These are phyloP conservation scores for Hymenoscyphus repandus DNA, from an alignment of 2,329 filamentous ascomycete species.

Conservation along the genomic window DNA sequence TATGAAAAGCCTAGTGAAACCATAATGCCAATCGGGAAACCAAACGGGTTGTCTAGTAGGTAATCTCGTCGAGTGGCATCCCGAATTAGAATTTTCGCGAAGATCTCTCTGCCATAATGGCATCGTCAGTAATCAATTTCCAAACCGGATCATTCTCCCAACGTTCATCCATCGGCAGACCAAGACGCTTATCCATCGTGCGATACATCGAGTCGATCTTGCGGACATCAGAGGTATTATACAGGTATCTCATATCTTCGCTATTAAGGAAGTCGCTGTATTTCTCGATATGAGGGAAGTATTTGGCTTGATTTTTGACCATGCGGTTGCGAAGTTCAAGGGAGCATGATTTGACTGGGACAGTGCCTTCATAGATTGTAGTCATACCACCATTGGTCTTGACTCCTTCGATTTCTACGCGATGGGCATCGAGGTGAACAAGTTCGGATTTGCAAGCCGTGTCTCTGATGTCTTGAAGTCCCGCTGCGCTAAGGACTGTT, in stretches of 20 bases:
- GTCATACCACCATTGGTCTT: background rate
- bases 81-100: background rate
- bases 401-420: conserved; percentile 1
- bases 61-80: background rate
- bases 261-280: conserved; percentile 14
- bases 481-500: conserved; percentile 3
- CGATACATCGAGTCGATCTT: conserved; percentile 42
- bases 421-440: conserved; percentile 7
- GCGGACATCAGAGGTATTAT: conserved; percentile 37
- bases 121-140: conserved; percentile 15
- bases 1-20: too few species aligned
- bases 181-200: conserved; percentile 32
- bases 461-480: conserved; percentile 6
- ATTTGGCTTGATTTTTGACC: conserved; percentile 11
- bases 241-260: conserved; percentile 37
- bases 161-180: conserved; percentile 29
- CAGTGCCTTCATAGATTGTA: conserved; percentile 2
- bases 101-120: background rate
- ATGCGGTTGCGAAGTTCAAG: conserved; percentile 8
- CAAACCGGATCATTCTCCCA: conserved; percentile 38
- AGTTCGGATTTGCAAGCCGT: conserved; percentile 8
- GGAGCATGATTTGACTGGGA: conserved; percentile 10
- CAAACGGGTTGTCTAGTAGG: background rate
- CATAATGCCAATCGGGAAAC: background rate
- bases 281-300: conserved; percentile 8